Evolutionary conservation across 305 asterid species (phyloP), one percentile per base, ranked within the genome.

Genomic region (Fraxinus nigra): DNA sequence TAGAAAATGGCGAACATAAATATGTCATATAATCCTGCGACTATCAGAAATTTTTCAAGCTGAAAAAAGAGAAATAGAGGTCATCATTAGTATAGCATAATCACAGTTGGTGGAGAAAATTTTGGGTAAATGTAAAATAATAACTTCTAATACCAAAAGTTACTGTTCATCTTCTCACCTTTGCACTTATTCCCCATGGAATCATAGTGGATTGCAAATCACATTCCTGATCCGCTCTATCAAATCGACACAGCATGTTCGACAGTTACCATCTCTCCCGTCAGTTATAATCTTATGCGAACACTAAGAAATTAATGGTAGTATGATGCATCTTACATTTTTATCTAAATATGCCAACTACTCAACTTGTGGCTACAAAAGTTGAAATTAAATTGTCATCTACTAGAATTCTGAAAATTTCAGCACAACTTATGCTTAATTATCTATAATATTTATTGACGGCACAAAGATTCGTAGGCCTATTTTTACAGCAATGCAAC

Each of bases 401-500:
- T 46, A 46, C 18, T 13, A 46, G 18, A 11, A 34, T 26, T 24
- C 33, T 3, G 9, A 22, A 34, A 7, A 63, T 63, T 24, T 63
- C 7, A 5, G 28, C 34, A 8, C 32, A 22, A 10, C 34, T 22
- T 9, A 24, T 20, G 70, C 28, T 61, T 24, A 61, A 20, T 61
- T 22, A 22, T 9, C 72, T 61, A 61, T 63, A 28, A 30, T 14
- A 30, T 11, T 20, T 3, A 14, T 81, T 37, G 7, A 11, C 72
- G 37, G 38, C 82, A 78, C 51, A 78, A 76, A 40, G 10, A 16
- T 32, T 4, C 73, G 6, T 72, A 22, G 43, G 34, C 38, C 73
- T 59, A 63, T 67, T 76, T 16, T 30, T 43, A 79, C 69, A 79
- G 80, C 72, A 33, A 20, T 61, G 32, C 80, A 82, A 75, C 16